Base-by-base conservation (phyloP, 2,329 filamentous ascomycete genomes). In the Neofusicoccum parvum region DNA sequence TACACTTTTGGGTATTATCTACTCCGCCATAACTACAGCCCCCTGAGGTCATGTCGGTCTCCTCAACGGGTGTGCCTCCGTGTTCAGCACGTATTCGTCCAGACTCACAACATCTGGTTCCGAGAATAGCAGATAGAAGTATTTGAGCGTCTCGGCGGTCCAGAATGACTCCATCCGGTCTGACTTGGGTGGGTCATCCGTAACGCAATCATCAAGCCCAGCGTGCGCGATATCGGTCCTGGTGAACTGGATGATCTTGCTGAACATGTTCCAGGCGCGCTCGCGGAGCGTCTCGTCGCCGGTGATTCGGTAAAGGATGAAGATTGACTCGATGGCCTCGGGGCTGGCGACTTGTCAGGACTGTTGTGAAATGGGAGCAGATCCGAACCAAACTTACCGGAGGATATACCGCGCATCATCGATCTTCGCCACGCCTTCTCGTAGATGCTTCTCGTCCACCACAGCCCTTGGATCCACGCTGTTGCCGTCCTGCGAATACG, bases 301-400 rank as follows among this genome's bases (percentile, higher is more conserved):
- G 0, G 86, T 87, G 50, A 86, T 84, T 23, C 86, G 82, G 69
- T 87, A 87, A 72, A 88, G 77, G 69, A 87, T 79, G 73, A 88
- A 88, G 3, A 88, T 81, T 12, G 82, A 85, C 70, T 88, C 86
- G 51, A 88, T 86, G 2, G 86, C 85, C 73, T 88, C 86, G 0
- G 86, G 82, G 2, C 60, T 63, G 60, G 14, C n/a, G 3, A 7
- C 6, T n/a, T 59, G 3, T 27, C 17, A 27, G 15, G 7, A 11
- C 20, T 11, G 6, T 1, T 10, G 15, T 34, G 36, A n/a, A 17
- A 45, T 1, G 17, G 20, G 36, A 56, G 50, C 3, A 2, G 43
- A 3, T 2, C 27, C 6, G 3, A 46, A 9, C 2, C 7, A 5
- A 12, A 27, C 60, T 43, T 15, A 53, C 49, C 62, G 49, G 3